These are phyloP conservation scores for Mycena citricolor DNA, from an alignment of 1,284 basidiomycete species.

Conservation along the genomic window DNA sequence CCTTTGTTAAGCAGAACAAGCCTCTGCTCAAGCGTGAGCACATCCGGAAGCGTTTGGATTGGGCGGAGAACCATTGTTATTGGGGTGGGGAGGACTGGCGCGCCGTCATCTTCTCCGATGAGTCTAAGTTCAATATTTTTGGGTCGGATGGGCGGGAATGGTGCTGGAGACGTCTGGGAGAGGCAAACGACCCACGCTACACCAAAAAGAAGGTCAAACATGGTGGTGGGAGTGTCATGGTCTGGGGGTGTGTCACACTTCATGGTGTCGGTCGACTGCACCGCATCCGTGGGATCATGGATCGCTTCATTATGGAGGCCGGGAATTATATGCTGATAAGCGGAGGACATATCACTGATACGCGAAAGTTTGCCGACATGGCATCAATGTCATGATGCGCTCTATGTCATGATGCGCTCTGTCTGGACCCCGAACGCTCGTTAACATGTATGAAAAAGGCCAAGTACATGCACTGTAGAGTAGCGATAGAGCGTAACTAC, in stretches of 20 bases:
- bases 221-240: conserved; percentile 31
- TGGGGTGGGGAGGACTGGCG: conserved; percentile 25
- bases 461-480: too few species aligned
- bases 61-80: conserved; percentile 16
- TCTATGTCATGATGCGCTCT: too few species aligned
- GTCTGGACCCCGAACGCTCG: too few species aligned
- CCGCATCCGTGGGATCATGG: conserved; percentile 30
- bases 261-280: conserved; percentile 27
- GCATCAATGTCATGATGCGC: too few species aligned
- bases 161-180: conserved; percentile 23
- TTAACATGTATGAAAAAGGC: too few species aligned
- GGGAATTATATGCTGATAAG: too few species aligned
- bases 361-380: too few species aligned
- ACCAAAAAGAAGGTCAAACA: conserved; percentile 23
- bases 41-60: conserved; percentile 6
- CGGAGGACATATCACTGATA: too few species aligned
- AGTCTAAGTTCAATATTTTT: conserved; percentile 29
- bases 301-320: too few species aligned
- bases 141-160: conserved; percentile 29
- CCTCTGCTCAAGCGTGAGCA: conserved; percentile 3
- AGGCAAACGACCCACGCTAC: conserved; percentile 19
- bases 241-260: conserved; percentile 32
- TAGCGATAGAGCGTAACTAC: too few species aligned
- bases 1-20: conserved; percentile 5
- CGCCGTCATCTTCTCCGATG: conserved; percentile 26